Evolutionary conservation across 257 asterid species (phyloP).

Genomic region (Paulownia fortunei): DNA sequence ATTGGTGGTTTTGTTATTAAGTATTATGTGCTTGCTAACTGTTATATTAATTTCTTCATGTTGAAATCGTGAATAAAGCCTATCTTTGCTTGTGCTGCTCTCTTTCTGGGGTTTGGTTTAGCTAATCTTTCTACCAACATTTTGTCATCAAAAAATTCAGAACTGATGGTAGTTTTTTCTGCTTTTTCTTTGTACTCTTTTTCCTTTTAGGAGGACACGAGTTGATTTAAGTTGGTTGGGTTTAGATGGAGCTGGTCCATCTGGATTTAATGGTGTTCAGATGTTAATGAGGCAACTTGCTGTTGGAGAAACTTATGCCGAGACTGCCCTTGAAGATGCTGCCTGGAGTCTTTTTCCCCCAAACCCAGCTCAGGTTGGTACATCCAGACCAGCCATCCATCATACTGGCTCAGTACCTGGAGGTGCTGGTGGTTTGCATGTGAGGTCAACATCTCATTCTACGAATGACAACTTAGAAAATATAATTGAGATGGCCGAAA

Average conservation of each 20-base stretch:
- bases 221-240: constrained; percentile 74
- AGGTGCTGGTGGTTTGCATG: constrained; percentile 43
- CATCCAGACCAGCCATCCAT: constrained; percentile 54
- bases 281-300: constrained; percentile 91
- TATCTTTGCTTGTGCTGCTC: not conserved
- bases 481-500: constrained; percentile 70
- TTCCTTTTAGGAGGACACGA: constrained; percentile 54
- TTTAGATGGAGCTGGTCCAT: constrained; percentile 78
- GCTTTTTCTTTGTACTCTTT: not conserved
- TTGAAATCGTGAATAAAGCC: not conserved
- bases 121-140: not conserved
- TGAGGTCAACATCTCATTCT: constrained; percentile 50
- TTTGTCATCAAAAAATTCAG: not conserved
- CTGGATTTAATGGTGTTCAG: constrained; percentile 79
- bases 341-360: constrained; percentile 76
- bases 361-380: constrained; percentile 69
- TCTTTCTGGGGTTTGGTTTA: not conserved
- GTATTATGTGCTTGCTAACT: not conserved
- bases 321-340: constrained; percentile 70
- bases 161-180: constrained; percentile 6
- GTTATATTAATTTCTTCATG: not conserved
- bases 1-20: not conserved
- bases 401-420: constrained; percentile 47
- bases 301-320: constrained; percentile 82
- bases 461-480: constrained; percentile 53